These are phyloP conservation scores for Scutellaria minor DNA, from an alignment of 257 asterid genomes.

Conservation along the genomic window DNA sequence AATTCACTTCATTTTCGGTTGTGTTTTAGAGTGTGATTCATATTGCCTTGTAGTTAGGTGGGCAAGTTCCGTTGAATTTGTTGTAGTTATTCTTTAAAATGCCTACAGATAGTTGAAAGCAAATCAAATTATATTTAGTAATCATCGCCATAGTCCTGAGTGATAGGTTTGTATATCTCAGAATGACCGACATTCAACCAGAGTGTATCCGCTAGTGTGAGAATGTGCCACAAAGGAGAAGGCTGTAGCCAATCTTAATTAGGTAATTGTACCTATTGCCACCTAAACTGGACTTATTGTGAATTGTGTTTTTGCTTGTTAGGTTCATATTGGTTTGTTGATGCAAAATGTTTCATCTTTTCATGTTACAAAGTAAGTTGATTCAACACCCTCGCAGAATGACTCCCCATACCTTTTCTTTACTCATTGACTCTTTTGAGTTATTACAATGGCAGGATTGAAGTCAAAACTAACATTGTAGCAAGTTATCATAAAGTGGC, in stretches of 20 bases:
- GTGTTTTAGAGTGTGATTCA: background rate
- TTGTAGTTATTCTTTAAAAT: no score
- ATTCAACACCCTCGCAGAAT: background rate
- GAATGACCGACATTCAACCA: constrained; percentile 3
- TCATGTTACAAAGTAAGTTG: background rate
- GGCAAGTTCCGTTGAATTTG: background rate
- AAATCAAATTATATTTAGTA: background rate
- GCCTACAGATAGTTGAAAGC: no score
- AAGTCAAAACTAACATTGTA: background rate
- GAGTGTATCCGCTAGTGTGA: background rate
- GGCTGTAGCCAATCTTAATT: no score
- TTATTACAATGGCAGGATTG: background rate
- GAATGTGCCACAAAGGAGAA: background rate
- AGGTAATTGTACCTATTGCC: background rate
- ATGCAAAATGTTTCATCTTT: background rate
- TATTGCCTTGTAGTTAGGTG: background rate
- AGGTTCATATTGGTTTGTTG: background rate
- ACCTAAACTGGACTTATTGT: background rate
- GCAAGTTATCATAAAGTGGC: background rate
- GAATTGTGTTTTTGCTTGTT: background rate
- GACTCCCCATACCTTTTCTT: background rate
- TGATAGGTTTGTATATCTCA: background rate
- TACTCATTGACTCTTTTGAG: background rate
- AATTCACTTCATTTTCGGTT: background rate
- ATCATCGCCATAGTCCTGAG: background rate